Percentiles rank a stretch among this genome's conserved stretches.
Conservation (phyloP, 441 rosid genomes). For the Biscutella laevigata region DNA sequence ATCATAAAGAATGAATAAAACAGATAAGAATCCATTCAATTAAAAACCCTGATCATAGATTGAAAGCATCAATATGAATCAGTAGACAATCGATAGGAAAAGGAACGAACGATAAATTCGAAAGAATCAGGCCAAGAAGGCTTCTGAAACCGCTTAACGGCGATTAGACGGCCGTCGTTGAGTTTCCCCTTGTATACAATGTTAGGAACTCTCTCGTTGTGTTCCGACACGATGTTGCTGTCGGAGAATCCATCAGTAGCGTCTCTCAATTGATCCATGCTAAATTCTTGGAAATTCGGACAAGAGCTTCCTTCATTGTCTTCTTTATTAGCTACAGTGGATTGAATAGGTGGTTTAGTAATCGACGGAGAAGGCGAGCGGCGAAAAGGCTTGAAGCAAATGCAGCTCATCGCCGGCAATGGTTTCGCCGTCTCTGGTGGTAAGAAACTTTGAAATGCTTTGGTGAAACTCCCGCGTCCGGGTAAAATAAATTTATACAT, state of each 20-base stretch:
- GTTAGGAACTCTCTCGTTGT: constrained; percentile 60
- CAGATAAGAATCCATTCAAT: background rate
- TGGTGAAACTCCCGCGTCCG: constrained; percentile 25
- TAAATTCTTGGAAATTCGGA: constrained; percentile 32
- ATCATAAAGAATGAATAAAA: too few relatives aligned
- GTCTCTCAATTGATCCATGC: constrained; percentile 38
- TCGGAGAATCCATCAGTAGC: constrained; percentile 53
- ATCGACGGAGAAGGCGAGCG: constrained; percentile 18
- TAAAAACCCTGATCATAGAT: background rate
- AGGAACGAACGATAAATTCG: constrained; percentile 49
- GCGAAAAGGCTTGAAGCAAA: constrained; percentile 24
- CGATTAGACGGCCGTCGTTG: constrained; percentile 36
- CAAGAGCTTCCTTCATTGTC: constrained; percentile 31
- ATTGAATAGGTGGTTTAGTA: constrained; percentile 3
- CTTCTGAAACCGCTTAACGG: constrained; percentile 59
- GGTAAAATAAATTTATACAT: background rate
- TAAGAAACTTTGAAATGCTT: constrained; percentile 5
- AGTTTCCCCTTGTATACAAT: constrained; percentile 53
- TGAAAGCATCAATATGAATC: background rate
- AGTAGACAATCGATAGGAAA: background rate
- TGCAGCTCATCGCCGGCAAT: constrained; percentile 23
- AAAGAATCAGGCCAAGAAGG: constrained; percentile 63
- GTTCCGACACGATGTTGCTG: constrained; percentile 58
- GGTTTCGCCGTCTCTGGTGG: constrained; percentile 2
- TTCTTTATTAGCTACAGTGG: constrained; percentile 29